Conservation (phyloP, 2,329 filamentous ascomycete species). For the Aspergillus fructus region DNA sequence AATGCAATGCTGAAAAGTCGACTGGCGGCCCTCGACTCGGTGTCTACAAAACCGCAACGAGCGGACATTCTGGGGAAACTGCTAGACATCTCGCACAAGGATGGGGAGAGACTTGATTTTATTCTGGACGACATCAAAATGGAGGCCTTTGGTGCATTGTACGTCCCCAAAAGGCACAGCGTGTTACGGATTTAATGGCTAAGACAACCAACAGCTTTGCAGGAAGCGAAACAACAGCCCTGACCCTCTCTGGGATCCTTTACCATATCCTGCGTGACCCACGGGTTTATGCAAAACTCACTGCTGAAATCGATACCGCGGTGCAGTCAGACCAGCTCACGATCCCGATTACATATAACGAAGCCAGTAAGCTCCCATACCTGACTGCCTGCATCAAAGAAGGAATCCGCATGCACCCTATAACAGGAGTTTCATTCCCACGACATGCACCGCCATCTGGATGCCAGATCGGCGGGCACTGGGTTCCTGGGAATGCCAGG, state of each 20-base stretch:
- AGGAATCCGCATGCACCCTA: conserved; percentile 45
- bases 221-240: conserved; percentile 37
- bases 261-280: conserved; percentile 41
- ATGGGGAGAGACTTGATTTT: conserved; percentile 32
- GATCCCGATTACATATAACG: conserved; percentile 13
- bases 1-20: conserved; percentile 23
- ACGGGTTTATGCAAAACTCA: conserved; percentile 16
- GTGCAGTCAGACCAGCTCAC: background rate
- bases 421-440: conserved; percentile 22
- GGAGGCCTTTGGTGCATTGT: conserved; percentile 31
- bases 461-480: conserved; percentile 7
- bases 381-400: conserved; percentile 54
- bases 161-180: conserved; percentile 7
- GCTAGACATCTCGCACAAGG: conserved; percentile 27
- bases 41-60: conserved; percentile 13
- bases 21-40: conserved; percentile 16
- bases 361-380: conserved; percentile 41
- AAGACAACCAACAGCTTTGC: conserved; percentile 20
- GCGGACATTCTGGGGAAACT: conserved; percentile 30
- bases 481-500: conserved; percentile 10
- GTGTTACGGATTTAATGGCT: too few species aligned
- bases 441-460: conserved; percentile 18
- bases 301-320: conserved; percentile 10
- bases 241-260: conserved; percentile 32
- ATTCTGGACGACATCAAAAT: conserved; percentile 29